These are phyloP conservation scores for Penicillium coprophilum DNA, from an alignment of 495 filamentous ascomycete genomes.

Conservation along the genomic window DNA sequence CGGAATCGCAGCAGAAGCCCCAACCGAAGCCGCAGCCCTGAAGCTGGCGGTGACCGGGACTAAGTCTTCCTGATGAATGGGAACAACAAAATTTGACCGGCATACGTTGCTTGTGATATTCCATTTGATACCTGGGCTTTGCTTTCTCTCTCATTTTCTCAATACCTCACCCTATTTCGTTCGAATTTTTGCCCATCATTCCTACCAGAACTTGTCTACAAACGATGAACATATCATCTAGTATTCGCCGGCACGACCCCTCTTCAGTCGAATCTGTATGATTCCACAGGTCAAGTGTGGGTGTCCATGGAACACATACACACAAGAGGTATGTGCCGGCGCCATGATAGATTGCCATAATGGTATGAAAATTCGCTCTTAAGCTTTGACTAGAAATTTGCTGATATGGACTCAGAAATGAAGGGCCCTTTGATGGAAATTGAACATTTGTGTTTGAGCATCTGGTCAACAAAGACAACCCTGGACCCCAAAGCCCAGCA, in stretches of 20 bases:
- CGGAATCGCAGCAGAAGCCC: conserved; percentile 56
- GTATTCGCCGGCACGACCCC: conserved; percentile 15
- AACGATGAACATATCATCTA: conserved; percentile 12
- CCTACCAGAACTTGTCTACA: conserved; percentile 10
- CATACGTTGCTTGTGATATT: conserved; percentile 1
- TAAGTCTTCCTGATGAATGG: conserved; percentile 19
- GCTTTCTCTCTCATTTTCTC: conserved; percentile 6
- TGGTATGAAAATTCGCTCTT: conserved; percentile 26
- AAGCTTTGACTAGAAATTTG: not conserved
- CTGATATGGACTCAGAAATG: conserved; percentile 22
- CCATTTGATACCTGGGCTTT: conserved; percentile 21
- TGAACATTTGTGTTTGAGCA: not conserved
- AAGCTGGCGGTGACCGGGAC: conserved; percentile 39
- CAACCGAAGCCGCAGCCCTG: conserved; percentile 60
- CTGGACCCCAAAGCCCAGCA: not conserved
- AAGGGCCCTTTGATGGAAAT: conserved; percentile 11
- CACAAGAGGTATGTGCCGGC: conserved; percentile 31
- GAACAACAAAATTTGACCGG: conserved; percentile 5
- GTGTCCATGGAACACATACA: conserved; percentile 6
- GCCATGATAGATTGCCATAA: conserved; percentile 29
- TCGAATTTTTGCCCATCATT: conserved; percentile 3
- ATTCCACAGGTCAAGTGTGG: not conserved
- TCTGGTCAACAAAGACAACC: conserved; percentile 2
- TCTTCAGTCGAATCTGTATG: not conserved
- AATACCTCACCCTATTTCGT: conserved; percentile 5